Conservation (phyloP, 371 early-diverging fungal genomes). For the Lichtheimia hyalospora region DNA sequence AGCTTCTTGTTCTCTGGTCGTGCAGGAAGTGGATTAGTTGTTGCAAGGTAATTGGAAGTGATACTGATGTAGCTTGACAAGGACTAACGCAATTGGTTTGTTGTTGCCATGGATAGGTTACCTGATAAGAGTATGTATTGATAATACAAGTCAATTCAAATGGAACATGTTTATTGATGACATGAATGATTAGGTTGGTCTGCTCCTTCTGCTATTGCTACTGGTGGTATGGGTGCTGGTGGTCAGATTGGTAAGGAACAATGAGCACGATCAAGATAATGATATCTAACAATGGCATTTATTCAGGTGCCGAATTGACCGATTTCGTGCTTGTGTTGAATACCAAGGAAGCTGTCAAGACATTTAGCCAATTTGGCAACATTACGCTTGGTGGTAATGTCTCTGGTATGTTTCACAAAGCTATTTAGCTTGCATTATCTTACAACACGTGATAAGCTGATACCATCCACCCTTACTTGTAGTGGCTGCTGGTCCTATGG, state of each 20-base stretch:
- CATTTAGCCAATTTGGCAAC: slow-evolving; percentile 88
- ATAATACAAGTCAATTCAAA: too few species aligned
- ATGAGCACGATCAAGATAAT: not conserved
- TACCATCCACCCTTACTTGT: slow-evolving; percentile 2
- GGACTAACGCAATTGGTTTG: slow-evolving; percentile 68
- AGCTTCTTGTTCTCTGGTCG: slow-evolving; percentile 86
- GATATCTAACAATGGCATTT: not conserved
- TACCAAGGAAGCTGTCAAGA: slow-evolving; percentile 81
- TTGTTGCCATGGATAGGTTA: slow-evolving; percentile 47
- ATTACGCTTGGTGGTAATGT: slow-evolving; percentile 89
- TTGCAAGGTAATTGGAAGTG: slow-evolving; percentile 57
- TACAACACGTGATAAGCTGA: not conserved
- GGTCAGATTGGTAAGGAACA: slow-evolving; percentile 66
- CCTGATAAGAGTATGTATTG: slow-evolving; percentile 16
- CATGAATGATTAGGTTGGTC: slow-evolving; percentile 58
- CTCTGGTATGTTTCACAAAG: slow-evolving; percentile 41
- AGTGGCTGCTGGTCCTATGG: slow-evolving; percentile 94
- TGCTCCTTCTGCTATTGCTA: slow-evolving; percentile 74
- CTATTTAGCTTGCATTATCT: not conserved
- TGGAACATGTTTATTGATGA: too few species aligned
- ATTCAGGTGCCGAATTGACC: slow-evolving; percentile 83
- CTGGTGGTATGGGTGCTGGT: slow-evolving; percentile 84
- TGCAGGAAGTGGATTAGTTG: slow-evolving; percentile 88
- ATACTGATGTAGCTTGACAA: not conserved
- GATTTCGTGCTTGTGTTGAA: slow-evolving; percentile 92